phyloP scores from a whole-genome alignment of 2,329 filamentous ascomycete genomes.

The Emmonsiellopsis sp. region DNA sequence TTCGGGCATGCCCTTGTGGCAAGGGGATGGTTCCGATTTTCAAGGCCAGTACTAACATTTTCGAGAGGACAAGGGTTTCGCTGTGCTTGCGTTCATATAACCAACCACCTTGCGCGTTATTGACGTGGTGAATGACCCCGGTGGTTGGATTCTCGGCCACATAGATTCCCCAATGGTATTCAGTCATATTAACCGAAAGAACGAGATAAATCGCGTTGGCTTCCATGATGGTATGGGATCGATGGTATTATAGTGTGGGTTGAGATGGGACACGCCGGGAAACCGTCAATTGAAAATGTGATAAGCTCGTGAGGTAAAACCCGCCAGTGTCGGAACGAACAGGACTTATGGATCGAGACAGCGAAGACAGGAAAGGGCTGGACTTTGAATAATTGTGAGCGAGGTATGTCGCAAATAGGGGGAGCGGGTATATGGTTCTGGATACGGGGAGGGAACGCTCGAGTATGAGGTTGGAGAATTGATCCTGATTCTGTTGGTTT shows the following conservation, averaged over 20 bases:
- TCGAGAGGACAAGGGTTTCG: not conserved
- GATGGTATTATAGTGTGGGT: not conserved
- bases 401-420: too few relatives aligned
- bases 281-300: not conserved
- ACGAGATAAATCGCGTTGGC: not conserved
- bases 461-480: too few relatives aligned
- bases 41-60: not conserved
- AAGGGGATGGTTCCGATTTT: not conserved
- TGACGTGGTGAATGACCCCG: not conserved
- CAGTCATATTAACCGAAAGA: not conserved
- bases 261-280: not conserved
- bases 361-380: too few relatives aligned
- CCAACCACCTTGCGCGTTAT: slow-evolving; percentile 1
- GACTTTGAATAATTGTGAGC: not conserved
- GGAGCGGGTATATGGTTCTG: too few relatives aligned
- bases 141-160: not conserved
- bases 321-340: too few relatives aligned
- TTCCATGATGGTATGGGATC: slow-evolving; percentile 1
- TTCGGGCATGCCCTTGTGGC: not conserved
- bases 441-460: too few relatives aligned
- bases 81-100: slow-evolving; percentile 1
- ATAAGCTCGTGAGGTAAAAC: too few relatives aligned
- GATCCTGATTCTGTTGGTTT: too few relatives aligned
- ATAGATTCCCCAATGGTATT: slow-evolving; percentile 2
- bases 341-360: too few relatives aligned